Conservation (phyloP, 148 eudicot species). For the Hydrangea macrophylla region DNA sequence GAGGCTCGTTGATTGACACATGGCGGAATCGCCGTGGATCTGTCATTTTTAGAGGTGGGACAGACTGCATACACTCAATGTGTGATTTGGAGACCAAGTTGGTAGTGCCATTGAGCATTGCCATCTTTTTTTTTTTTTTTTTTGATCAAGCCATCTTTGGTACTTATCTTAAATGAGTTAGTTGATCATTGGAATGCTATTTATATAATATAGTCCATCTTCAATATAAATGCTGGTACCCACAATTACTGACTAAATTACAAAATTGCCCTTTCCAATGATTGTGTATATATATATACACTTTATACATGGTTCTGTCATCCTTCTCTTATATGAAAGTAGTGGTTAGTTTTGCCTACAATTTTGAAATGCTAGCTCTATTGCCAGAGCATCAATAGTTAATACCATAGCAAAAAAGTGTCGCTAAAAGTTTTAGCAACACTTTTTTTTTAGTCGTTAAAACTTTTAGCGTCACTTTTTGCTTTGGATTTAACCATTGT, state of each 20-base stretch:
- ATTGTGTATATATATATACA: too few species aligned
- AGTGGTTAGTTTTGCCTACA: too few species aligned
- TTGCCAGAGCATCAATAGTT: too few species aligned
- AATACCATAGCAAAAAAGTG: too few species aligned
- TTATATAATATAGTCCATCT: not conserved
- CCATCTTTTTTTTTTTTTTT: not conserved
- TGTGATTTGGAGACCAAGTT: conserved; percentile 2
- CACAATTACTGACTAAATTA: not conserved
- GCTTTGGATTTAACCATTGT: too few species aligned
- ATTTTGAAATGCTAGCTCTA: too few species aligned
- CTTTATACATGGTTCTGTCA: too few species aligned
- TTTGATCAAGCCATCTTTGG: not conserved
- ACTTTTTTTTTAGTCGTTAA: too few species aligned
- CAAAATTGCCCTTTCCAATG: not conserved
- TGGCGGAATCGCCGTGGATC: conserved; percentile 21
- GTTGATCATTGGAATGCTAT: not conserved
- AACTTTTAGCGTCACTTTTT: too few species aligned
- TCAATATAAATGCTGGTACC: not conserved
- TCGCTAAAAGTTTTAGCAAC: too few species aligned
- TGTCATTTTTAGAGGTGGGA: conserved; percentile 22
- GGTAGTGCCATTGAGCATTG: not conserved
- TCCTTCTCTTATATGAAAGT: too few species aligned
- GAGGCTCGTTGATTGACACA: not conserved
- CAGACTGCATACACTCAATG: conserved; percentile 17
- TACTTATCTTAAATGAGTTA: not conserved